phyloP scores from a whole-genome alignment of 345 rosid genomes.

The Syzygium grande region DNA sequence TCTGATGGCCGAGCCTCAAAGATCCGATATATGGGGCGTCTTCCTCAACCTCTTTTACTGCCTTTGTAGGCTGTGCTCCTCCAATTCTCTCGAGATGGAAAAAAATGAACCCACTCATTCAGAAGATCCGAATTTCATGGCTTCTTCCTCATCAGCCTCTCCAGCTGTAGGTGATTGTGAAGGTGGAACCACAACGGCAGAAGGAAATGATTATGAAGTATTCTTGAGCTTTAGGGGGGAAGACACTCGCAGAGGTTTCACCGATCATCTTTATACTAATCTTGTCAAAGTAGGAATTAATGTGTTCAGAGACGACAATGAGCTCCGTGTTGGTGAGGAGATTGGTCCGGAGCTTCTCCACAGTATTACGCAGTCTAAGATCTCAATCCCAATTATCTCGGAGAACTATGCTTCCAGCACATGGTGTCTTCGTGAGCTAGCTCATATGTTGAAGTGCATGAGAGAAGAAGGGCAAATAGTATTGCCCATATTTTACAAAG shows the following conservation, averaged over 20 bases:
- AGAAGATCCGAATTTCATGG: background rate
- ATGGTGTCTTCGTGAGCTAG: background rate
- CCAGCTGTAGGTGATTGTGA: background rate
- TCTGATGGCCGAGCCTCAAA: too few relatives aligned
- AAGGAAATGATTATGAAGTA: background rate
- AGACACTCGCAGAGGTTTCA: fast-evolving
- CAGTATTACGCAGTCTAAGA: background rate
- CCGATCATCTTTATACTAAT: background rate
- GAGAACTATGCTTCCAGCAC: fast-evolving
- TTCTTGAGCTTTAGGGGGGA: background rate
- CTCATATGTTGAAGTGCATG: background rate
- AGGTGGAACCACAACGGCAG: fast-evolving
- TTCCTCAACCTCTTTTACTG: too few relatives aligned
- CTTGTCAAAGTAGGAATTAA: fast-evolving
- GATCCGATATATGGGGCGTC: too few relatives aligned
- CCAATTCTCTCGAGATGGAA: background rate
- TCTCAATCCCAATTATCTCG: background rate
- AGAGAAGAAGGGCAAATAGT: fast-evolving
- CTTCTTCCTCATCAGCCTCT: fast-evolving
- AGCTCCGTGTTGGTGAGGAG: background rate
- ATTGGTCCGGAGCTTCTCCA: fast-evolving
- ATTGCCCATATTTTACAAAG: background rate
- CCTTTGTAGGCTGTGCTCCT: background rate
- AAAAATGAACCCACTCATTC: background rate
- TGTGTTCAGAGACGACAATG: background rate